Evolutionary conservation across 345 rosid species (phyloP).

Genomic region (Eucalyptus lansdowneana): DNA sequence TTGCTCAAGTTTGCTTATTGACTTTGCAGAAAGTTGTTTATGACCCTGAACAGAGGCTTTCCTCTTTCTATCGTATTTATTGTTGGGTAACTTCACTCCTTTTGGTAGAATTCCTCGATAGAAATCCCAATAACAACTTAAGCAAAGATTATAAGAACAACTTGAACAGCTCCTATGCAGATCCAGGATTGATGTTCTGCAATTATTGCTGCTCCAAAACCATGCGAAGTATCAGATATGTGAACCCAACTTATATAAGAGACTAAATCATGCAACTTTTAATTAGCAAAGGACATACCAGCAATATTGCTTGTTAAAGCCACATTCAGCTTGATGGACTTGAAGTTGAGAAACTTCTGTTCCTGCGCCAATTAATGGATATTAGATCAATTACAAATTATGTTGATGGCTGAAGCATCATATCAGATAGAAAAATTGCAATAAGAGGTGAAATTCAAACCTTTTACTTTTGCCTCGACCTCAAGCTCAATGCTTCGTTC

Average conservation of each 20-base stretch:
- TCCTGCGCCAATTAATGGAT: conserved; percentile 14
- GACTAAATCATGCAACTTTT: background rate
- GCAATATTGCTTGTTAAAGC: conserved; percentile 26
- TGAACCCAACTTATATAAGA: background rate
- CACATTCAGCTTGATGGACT: conserved; percentile 27
- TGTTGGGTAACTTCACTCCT: conserved; percentile 15
- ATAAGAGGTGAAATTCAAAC: conserved; percentile 7
- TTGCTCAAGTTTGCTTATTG: conserved; percentile 1
- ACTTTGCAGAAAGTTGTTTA: conserved; percentile 9
- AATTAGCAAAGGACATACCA: conserved; percentile 38
- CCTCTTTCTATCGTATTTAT: conserved; percentile 16
- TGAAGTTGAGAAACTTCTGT: conserved; percentile 29
- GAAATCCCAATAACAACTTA: conserved; percentile 47
- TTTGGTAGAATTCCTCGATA: conserved; percentile 24
- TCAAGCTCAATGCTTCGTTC: conserved; percentile 49
- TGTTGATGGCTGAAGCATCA: background rate
- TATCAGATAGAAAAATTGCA: background rate
- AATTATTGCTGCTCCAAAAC: conserved; percentile 29
- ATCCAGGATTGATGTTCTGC: conserved; percentile 44
- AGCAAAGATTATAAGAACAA: conserved; percentile 54
- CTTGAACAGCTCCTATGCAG: conserved; percentile 58
- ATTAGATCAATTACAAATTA: background rate
- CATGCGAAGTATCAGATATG: background rate
- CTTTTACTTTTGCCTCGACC: conserved; percentile 57
- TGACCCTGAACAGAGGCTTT: conserved; percentile 9